A percentile compares a stretch with the other conserved stretches of the same genome.
Evolutionary conservation across 495 filamentous ascomycete genomes (phyloP).

Genomic region (Neurospora cerealis): DNA sequence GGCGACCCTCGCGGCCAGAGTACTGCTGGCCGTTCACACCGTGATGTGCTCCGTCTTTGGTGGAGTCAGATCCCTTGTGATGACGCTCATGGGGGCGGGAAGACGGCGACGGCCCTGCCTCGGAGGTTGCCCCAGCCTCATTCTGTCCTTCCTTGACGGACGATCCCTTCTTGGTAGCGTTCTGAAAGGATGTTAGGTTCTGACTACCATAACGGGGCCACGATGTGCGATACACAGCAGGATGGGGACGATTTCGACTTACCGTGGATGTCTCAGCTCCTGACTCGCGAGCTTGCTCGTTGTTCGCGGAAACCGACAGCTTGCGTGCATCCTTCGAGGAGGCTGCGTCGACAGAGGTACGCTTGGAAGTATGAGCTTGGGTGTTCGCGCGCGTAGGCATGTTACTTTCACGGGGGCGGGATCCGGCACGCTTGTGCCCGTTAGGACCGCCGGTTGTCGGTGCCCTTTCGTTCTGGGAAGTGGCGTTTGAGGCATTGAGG

Average conservation of each 20-base stretch:
- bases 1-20: slow-evolving; percentile 23
- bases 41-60: slow-evolving; percentile 15
- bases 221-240: neutral
- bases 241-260: slow-evolving; percentile 6
- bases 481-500: neutral
- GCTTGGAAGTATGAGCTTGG: slow-evolving; percentile 29
- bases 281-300: slow-evolving; percentile 28
- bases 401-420: slow-evolving; percentile 17
- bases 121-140: slow-evolving; percentile 13
- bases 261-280: slow-evolving; percentile 15
- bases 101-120: slow-evolving; percentile 4
- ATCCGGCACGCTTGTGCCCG: slow-evolving; percentile 5
- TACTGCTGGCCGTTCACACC: slow-evolving; percentile 17
- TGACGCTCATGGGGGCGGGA: slow-evolving; percentile 14
- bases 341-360: slow-evolving; percentile 35
- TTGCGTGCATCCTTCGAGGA: slow-evolving; percentile 35
- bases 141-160: slow-evolving; percentile 13
- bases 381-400: slow-evolving; percentile 10
- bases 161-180: slow-evolving; percentile 11
- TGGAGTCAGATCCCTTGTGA: slow-evolving; percentile 6
- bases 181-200: slow-evolving; percentile 3
- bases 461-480: slow-evolving; percentile 11
- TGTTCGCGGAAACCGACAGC: slow-evolving; percentile 15
- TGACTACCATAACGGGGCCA: neutral
- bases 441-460: slow-evolving; percentile 2